phyloP scores from a whole-genome alignment of 192 early-diverging fungal species.

The Chytriomyces sp. region DNA sequence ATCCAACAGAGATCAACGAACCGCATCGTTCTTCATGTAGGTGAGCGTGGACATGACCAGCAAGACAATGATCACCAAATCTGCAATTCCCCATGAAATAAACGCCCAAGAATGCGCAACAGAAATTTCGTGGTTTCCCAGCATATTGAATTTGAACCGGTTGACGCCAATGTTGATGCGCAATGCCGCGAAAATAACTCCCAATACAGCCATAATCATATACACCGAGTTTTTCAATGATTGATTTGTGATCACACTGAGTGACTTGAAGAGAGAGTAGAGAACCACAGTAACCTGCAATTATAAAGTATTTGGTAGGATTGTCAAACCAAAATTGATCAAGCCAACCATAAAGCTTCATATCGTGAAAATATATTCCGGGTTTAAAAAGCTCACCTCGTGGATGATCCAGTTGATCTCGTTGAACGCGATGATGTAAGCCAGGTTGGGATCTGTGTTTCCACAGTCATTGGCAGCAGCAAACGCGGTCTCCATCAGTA shows the following conservation, averaged over 20 bases:
- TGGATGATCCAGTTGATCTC: conserved; percentile 41
- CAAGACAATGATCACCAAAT: too few relatives aligned
- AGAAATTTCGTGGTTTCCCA: conserved; percentile 23
- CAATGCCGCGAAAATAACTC: conserved; percentile 12
- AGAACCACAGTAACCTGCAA: too few relatives aligned
- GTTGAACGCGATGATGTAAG: conserved; percentile 33
- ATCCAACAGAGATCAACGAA: too few relatives aligned
- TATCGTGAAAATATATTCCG: neutral
- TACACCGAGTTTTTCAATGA: neutral
- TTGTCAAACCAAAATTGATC: too few relatives aligned
- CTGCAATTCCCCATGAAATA: conserved; percentile 37
- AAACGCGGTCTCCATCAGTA: conserved; percentile 30
- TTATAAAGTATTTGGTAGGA: too few relatives aligned
- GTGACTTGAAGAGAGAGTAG: too few relatives aligned
- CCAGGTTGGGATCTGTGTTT: neutral
- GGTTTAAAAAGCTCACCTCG: conserved; percentile 4
- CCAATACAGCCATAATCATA: conserved; percentile 31
- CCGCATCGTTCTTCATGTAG: too few relatives aligned
- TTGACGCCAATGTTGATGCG: conserved; percentile 35
- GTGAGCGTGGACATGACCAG: neutral
- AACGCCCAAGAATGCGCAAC: conserved; percentile 42
- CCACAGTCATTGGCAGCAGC: conserved; percentile 19
- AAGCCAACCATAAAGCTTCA: too few relatives aligned
- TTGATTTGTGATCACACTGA: too few relatives aligned
- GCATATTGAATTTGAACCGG: conserved; percentile 8